These are phyloP conservation scores for Limnanthes douglasii DNA, from an alignment of 345 rosid species.

Conservation along the genomic window DNA sequence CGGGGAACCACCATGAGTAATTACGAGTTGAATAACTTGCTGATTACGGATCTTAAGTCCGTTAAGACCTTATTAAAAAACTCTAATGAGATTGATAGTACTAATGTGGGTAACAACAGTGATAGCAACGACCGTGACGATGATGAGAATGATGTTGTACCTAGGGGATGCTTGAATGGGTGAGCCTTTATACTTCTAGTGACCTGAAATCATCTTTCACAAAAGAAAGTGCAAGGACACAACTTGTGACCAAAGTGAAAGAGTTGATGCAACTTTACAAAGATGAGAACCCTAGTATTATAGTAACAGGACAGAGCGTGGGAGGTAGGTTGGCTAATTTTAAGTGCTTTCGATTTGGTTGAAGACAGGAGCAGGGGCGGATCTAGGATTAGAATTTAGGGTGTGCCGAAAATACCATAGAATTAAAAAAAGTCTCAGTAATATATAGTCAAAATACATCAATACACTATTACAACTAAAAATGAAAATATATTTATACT, in stretches of 20 bases:
- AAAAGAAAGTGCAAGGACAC: slow-evolving; percentile 36
- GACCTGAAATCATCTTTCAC: slow-evolving; percentile 54
- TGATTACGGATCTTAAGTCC: slow-evolving; percentile 45
- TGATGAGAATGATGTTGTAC: slow-evolving; percentile 28
- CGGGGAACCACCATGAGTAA: slow-evolving; percentile 78
- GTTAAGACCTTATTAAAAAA: slow-evolving; percentile 30
- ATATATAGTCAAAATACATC: too few relatives aligned
- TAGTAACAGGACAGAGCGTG: slow-evolving; percentile 66
- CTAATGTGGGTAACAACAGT: not conserved
- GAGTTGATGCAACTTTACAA: slow-evolving; percentile 31
- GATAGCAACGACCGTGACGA: slow-evolving; percentile 14
- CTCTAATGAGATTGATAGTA: too few relatives aligned
- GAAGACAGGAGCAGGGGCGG: too few relatives aligned
- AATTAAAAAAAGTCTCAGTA: too few relatives aligned
- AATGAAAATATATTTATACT: too few relatives aligned
- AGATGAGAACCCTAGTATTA: slow-evolving; percentile 45
- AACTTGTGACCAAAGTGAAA: slow-evolving; percentile 33
- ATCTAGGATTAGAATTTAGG: too few relatives aligned
- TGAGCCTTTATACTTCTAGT: slow-evolving; percentile 46
- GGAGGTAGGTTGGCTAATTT: too few relatives aligned
- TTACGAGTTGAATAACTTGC: slow-evolving; percentile 62
- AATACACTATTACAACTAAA: too few relatives aligned
- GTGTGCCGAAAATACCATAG: too few relatives aligned
- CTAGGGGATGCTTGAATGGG: slow-evolving; percentile 80
- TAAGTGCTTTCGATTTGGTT: too few relatives aligned